A percentile compares a stretch with the other conserved stretches of the same genome.
phyloP scores from a whole-genome alignment of 495 filamentous ascomycete genomes.

The Aspergillus cavernicola region DNA sequence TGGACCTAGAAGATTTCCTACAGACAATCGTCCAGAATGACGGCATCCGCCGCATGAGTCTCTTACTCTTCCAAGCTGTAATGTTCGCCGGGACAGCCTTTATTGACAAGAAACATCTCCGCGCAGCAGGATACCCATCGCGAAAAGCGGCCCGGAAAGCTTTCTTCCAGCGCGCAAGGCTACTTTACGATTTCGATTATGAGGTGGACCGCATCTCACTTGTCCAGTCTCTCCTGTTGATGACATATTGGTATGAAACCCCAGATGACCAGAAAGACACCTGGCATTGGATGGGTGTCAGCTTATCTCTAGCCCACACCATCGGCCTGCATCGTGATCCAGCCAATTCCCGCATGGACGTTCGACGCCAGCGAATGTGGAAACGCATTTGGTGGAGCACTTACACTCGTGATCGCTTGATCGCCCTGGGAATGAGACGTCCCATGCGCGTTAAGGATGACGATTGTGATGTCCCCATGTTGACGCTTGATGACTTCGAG shows the following conservation, averaged over 20 bases:
- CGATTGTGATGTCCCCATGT: slow-evolving; percentile 86
- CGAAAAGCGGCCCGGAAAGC: slow-evolving; percentile 71
- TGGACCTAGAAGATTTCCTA: slow-evolving; percentile 74
- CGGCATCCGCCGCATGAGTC: slow-evolving; percentile 65
- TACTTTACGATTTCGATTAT: slow-evolving; percentile 82
- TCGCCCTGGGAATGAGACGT: slow-evolving; percentile 85
- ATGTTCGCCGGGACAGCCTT: slow-evolving; percentile 81
- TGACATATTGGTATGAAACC: slow-evolving; percentile 91
- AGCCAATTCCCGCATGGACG: slow-evolving; percentile 66
- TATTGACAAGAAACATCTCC: slow-evolving; percentile 66
- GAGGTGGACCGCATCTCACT: slow-evolving; percentile 76
- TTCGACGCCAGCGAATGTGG: slow-evolving; percentile 70
- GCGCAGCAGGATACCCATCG: slow-evolving; percentile 62
- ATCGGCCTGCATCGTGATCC: slow-evolving; percentile 83
- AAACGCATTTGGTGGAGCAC: slow-evolving; percentile 95
- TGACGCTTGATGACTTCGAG: slow-evolving; percentile 79
- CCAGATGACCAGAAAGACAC: slow-evolving; percentile 88
- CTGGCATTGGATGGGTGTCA: slow-evolving; percentile 90
- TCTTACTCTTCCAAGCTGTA: slow-evolving; percentile 76
- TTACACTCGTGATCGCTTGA: slow-evolving; percentile 83
- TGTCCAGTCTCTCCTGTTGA: slow-evolving; percentile 78
- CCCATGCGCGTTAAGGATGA: slow-evolving; percentile 86
- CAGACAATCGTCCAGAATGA: slow-evolving; percentile 60
- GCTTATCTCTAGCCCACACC: slow-evolving; percentile 76
- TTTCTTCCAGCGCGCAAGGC: slow-evolving; percentile 74